phyloP scores from a whole-genome alignment of 805 yeast genomes.

The Wilhelminamyces savonicus region DNA sequence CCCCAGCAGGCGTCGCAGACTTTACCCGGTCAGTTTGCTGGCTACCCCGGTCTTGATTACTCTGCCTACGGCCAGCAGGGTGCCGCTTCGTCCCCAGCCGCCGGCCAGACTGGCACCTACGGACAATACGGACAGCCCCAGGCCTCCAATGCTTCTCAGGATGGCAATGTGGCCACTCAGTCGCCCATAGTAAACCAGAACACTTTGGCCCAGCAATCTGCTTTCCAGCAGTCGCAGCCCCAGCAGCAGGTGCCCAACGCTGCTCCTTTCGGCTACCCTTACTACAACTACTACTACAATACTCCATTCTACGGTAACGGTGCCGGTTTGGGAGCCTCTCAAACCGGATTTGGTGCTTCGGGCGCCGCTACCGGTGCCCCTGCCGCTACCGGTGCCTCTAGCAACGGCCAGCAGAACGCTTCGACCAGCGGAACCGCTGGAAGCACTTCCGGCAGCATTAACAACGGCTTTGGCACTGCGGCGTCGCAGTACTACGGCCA shows the following conservation, averaged over 20 bases:
- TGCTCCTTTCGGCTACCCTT: slow-evolving; percentile 36
- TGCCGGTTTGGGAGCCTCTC: slow-evolving; percentile 20
- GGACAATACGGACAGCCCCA: slow-evolving; percentile 15
- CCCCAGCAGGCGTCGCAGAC: slow-evolving; percentile 36
- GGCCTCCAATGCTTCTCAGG: slow-evolving; percentile 10
- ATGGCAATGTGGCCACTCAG: slow-evolving; percentile 12
- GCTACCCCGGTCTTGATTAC: slow-evolving; percentile 40
- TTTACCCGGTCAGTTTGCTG: slow-evolving; percentile 37
- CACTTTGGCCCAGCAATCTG: slow-evolving; percentile 4
- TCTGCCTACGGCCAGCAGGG: slow-evolving; percentile 31
- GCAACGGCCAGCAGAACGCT: slow-evolving; percentile 2
- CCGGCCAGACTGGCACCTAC: slow-evolving; percentile 16
- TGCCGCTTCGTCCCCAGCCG: slow-evolving; percentile 21
- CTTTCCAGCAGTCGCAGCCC: slow-evolving; percentile 19
- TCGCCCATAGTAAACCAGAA: slow-evolving; percentile 19
- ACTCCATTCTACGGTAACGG: slow-evolving; percentile 35
- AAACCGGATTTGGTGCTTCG: slow-evolving; percentile 11
- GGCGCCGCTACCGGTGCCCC: slow-evolving; percentile 9
- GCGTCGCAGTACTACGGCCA: slow-evolving; percentile 23
- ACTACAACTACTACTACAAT: slow-evolving; percentile 36
- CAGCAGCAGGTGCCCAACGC: slow-evolving; percentile 28
- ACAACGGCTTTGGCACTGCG: slow-evolving; percentile 7
- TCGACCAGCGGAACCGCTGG: slow-evolving; percentile 1
- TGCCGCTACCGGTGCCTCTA: slow-evolving; percentile 5
- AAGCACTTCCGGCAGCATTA: slow-evolving; percentile 1